These are phyloP conservation scores for Shiraia sp. DNA, from an alignment of 2,329 filamentous ascomycete species.

Conservation along the genomic window DNA sequence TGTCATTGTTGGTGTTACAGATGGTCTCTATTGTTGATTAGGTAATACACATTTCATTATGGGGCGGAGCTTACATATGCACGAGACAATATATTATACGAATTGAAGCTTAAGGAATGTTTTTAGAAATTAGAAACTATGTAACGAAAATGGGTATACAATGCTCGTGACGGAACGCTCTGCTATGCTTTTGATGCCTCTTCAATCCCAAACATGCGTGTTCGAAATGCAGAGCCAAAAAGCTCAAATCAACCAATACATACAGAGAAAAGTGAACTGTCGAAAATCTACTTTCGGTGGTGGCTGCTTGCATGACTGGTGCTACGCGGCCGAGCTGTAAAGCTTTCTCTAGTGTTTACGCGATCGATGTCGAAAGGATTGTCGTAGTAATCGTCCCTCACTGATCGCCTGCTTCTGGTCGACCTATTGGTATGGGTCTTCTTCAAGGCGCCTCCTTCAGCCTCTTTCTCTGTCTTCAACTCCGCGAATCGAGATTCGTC, in stretches of 20 bases:
- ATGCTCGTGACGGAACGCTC: constrained; percentile 14
- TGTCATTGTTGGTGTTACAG: no score
- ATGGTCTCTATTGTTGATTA: no score
- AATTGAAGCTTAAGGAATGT: no score
- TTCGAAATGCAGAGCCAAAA: neutral
- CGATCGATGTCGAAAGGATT: constrained; percentile 56
- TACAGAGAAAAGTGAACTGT: neutral
- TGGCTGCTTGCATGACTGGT: constrained; percentile 23
- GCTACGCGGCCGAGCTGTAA: constrained; percentile 30
- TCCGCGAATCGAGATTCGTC: constrained; percentile 39
- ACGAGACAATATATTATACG: no score
- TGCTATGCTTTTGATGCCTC: neutral
- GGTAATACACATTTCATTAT: no score
- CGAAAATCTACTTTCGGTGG: constrained; percentile 2
- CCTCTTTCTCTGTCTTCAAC: constrained; percentile 45
- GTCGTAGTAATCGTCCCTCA: constrained; percentile 42
- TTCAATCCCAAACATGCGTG: neutral
- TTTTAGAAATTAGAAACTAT: constrained; percentile 8
- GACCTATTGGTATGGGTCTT: constrained; percentile 37
- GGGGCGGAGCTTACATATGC: no score
- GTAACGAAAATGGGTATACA: constrained; percentile 25
- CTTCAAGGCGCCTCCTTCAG: constrained; percentile 26
- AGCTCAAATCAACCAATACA: neutral
- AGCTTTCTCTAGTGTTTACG: constrained; percentile 53
- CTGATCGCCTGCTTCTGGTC: constrained; percentile 25